A percentile compares a stretch with the other conserved stretches of the same genome.
These are phyloP conservation scores for Penicillium psychrofluorescens DNA, from an alignment of 495 filamentous ascomycete genomes.

Conservation along the genomic window DNA sequence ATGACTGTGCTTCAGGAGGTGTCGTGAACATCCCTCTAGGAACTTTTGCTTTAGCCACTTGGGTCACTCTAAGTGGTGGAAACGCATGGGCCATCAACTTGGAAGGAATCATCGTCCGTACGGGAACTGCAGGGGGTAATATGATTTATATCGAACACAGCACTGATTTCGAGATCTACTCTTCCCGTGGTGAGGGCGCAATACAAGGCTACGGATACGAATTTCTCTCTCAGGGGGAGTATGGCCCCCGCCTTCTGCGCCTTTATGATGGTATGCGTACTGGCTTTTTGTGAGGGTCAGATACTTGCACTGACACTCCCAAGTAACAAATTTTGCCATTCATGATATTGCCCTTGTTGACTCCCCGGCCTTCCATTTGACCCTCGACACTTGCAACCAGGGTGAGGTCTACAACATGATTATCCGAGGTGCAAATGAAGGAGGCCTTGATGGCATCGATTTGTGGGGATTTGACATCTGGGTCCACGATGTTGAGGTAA, in stretches of 20 bases:
- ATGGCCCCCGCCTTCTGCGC: constrained; percentile 20
- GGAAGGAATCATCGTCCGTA: constrained; percentile 43
- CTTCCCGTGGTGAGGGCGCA: constrained; percentile 37
- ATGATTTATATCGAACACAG: constrained; percentile 44
- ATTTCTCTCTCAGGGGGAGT: constrained; percentile 16
- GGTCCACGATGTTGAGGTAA: constrained; percentile 42
- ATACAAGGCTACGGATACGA: constrained; percentile 47
- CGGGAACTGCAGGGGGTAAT: constrained; percentile 37
- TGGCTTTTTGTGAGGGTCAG: too few species aligned
- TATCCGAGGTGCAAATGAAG: constrained; percentile 33
- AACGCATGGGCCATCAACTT: constrained; percentile 36
- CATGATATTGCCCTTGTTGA: constrained; percentile 39
- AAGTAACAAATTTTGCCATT: constrained; percentile 31
- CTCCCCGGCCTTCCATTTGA: constrained; percentile 36
- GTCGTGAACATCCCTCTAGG: constrained; percentile 30
- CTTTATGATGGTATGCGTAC: constrained; percentile 14
- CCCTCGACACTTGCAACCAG: constrained; percentile 33
- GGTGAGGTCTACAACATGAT: constrained; percentile 39
- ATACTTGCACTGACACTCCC: background rate
- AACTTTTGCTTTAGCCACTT: constrained; percentile 25
- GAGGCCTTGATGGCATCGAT: constrained; percentile 39
- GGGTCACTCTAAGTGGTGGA: constrained; percentile 31
- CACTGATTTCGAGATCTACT: constrained; percentile 46
- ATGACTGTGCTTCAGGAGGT: constrained; percentile 31
- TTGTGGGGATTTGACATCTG: constrained; percentile 35